phyloP scores from a whole-genome alignment of 176 grass and related monocot genomes.

The Triticum timopheevii region DNA sequence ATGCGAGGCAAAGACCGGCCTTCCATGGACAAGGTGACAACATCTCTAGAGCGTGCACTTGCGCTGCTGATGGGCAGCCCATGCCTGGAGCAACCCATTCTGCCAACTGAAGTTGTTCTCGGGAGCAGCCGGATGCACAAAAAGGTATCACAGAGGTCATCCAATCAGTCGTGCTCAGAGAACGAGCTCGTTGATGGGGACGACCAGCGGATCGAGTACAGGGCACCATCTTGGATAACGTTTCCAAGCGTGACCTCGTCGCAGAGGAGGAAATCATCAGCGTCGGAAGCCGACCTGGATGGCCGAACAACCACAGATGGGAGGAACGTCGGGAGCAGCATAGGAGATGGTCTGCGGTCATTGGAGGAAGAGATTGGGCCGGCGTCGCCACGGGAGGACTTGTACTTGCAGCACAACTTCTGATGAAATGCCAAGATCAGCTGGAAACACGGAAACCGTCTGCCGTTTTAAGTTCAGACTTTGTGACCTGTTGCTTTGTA shows the following conservation, averaged over 20 bases:
- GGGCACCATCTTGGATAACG: constrained; percentile 95
- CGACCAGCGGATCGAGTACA: constrained; percentile 75
- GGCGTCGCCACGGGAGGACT: constrained; percentile 74
- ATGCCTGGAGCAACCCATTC: constrained; percentile 84
- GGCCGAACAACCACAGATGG: constrained; percentile 69
- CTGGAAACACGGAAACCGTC: background rate
- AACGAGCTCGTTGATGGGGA: constrained; percentile 72
- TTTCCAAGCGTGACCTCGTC: constrained; percentile 95
- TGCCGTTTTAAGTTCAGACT: constrained; percentile 15
- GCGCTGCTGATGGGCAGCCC: constrained; percentile 92
- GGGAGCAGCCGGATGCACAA: constrained; percentile 94
- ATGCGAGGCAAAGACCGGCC: constrained; percentile 92
- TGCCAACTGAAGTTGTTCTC: constrained; percentile 91
- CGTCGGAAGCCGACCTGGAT: constrained; percentile 81
- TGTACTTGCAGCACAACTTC: constrained; percentile 98
- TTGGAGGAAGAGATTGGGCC: constrained; percentile 96
- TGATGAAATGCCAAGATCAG: constrained; percentile 46
- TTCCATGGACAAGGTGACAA: constrained; percentile 98
- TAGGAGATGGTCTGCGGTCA: constrained; percentile 67
- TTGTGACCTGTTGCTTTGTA: constrained; percentile 31
- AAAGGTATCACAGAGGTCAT: constrained; percentile 88
- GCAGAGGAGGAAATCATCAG: constrained; percentile 92
- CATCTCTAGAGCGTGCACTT: constrained; percentile 81
- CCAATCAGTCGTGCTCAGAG: constrained; percentile 91
- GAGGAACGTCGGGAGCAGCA: constrained; percentile 56